These are phyloP conservation scores for Mycena citricolor DNA, from an alignment of 1,284 basidiomycete genomes.

Conservation along the genomic window DNA sequence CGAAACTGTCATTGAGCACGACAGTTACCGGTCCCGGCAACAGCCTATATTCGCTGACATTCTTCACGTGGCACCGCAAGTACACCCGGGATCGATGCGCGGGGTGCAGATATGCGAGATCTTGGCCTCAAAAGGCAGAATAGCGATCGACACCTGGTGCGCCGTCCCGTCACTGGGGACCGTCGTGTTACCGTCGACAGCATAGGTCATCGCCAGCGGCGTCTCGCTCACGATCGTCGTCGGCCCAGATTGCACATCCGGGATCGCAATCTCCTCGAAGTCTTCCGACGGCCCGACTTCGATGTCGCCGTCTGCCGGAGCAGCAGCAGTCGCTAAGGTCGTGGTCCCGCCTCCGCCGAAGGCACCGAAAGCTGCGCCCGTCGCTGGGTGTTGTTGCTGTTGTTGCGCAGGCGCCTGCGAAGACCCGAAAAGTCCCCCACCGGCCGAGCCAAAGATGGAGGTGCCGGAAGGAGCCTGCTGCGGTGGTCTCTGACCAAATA, in stretches of 20 bases:
- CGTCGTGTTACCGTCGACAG: constrained; percentile 46
- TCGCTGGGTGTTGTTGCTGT: constrained; percentile 5
- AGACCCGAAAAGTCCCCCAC: constrained; percentile 2
- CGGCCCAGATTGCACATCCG: constrained; percentile 31
- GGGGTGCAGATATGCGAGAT: constrained; percentile 52
- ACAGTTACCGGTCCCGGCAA: constrained; percentile 52
- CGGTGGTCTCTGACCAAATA: constrained; percentile 10
- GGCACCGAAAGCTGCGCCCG: neutral
- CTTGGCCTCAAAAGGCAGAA: constrained; percentile 45
- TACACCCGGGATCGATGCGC: constrained; percentile 46
- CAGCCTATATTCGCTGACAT: constrained; percentile 51
- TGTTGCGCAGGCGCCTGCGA: neutral
- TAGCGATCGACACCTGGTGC: constrained; percentile 54
- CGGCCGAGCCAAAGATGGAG: neutral
- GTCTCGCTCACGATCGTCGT: constrained; percentile 48
- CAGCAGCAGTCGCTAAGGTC: neutral
- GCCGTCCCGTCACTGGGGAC: constrained; percentile 53
- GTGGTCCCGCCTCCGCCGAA: too few species aligned
- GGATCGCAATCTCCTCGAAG: constrained; percentile 31
- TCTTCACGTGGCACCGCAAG: constrained; percentile 50
- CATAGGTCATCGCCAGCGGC: constrained; percentile 48
- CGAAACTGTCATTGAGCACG: constrained; percentile 50
- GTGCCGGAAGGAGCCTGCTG: constrained; percentile 12
- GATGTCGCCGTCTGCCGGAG: neutral
- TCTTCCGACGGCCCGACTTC: constrained; percentile 17